phyloP scores from a whole-genome alignment of 2,329 filamentous ascomycete species.

The Fusarium humuli region DNA sequence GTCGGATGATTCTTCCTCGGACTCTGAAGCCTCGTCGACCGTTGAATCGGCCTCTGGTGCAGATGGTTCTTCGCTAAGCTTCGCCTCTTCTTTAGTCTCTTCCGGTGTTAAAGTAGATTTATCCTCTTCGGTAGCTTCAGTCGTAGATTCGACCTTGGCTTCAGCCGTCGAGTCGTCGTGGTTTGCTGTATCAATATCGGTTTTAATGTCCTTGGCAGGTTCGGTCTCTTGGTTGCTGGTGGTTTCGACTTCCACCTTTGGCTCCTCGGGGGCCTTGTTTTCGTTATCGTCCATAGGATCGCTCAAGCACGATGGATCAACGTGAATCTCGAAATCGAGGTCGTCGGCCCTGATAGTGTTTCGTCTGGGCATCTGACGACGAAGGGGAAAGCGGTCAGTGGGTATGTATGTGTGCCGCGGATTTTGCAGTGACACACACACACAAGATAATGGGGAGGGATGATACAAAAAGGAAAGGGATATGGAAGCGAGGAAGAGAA shows the following conservation, averaged over 20 bases:
- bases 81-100: constrained; percentile 18
- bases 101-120: constrained; percentile 2
- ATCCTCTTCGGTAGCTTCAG: constrained; percentile 23
- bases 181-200: constrained; percentile 18
- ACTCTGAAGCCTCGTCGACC: neutral
- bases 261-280: constrained; percentile 37
- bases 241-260: constrained; percentile 27
- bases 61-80: neutral
- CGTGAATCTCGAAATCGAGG: constrained; percentile 61
- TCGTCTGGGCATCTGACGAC: constrained; percentile 47
- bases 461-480: constrained; percentile 17
- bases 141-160: constrained; percentile 19
- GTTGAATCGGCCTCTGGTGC: constrained; percentile 7
- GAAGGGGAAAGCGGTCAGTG: constrained; percentile 16
- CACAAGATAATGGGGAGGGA: constrained; percentile 6
- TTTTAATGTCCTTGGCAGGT: constrained; percentile 14
- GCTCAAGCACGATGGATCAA: constrained; percentile 59
- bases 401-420: constrained; percentile 22
- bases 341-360: constrained; percentile 47
- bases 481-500: constrained; percentile 21
- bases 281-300: constrained; percentile 55
- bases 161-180: constrained; percentile 25
- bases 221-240: constrained; percentile 35
- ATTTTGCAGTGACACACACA: constrained; percentile 37
- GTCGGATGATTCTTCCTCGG: neutral